A percentile compares a stretch with the other conserved stretches of the same genome.
These are phyloP conservation scores for Phialophora expanda DNA, from an alignment of 2,329 filamentous ascomycete genomes.

Conservation along the genomic window DNA sequence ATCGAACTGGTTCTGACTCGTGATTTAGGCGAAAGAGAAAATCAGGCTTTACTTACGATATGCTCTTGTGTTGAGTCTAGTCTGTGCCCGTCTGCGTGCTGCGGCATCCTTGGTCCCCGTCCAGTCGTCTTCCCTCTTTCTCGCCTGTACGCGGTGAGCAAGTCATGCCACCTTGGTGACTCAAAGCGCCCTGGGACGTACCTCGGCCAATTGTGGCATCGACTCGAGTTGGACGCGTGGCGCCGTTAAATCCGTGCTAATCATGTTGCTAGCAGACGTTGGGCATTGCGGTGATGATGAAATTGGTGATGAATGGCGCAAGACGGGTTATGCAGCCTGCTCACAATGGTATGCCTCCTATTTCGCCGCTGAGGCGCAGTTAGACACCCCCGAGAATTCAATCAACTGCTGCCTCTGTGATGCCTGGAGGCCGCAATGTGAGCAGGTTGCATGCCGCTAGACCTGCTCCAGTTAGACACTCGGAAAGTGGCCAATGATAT, in stretches of 20 bases:
- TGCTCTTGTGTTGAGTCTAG: slow-evolving; percentile 19
- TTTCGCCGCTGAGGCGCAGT: too few relatives aligned
- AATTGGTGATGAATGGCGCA: slow-evolving; percentile 14
- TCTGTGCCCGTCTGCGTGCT: slow-evolving; percentile 20
- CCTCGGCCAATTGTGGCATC: slow-evolving; percentile 19
- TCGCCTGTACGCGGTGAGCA: slow-evolving; percentile 15
- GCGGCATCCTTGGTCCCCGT: slow-evolving; percentile 17
- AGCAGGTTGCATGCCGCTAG: too few relatives aligned
- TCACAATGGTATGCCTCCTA: slow-evolving; percentile 4
- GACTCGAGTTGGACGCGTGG: slow-evolving; percentile 11
- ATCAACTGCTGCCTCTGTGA: too few relatives aligned
- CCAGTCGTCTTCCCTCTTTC: slow-evolving; percentile 19
- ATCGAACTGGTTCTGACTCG: slow-evolving; percentile 2
- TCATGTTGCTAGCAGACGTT: slow-evolving; percentile 15
- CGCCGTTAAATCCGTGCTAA: slow-evolving; percentile 6
- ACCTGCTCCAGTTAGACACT: too few relatives aligned
- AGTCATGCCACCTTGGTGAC: slow-evolving; percentile 3
- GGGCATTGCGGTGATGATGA: slow-evolving; percentile 13
- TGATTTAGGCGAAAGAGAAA: background rate
- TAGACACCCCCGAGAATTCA: background rate
- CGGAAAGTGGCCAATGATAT: too few relatives aligned
- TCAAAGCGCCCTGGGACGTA: slow-evolving; percentile 12
- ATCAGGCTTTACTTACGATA: slow-evolving; percentile 11
- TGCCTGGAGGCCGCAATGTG: too few relatives aligned
- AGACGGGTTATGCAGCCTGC: slow-evolving; percentile 11